Evolutionary conservation across 306 rosid species (phyloP), one percentile per base, ranked within the genome.

Genomic region (Notholithocarpus densiflorus): DNA sequence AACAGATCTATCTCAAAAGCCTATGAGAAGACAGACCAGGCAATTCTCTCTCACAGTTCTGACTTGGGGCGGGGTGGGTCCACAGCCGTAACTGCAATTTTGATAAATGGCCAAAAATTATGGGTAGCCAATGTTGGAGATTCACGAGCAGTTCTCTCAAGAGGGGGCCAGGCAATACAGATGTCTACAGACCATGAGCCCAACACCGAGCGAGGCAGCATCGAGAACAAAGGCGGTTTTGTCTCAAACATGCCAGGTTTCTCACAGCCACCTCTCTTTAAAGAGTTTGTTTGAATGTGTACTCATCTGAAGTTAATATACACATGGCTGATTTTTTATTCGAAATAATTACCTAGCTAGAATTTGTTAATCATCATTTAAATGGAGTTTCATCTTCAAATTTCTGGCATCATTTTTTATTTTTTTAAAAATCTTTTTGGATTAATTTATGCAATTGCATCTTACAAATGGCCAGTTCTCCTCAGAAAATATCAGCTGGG

Each of bases 231-330:
- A 84, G 98, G 98, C 75, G 98, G 98, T 80, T 94, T 94, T 80
- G 97, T 94, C 85, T 94, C 98, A 68, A 94, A 94, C 88, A 84
- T 94, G 88, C 98, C 98, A 89, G 97, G 98, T 92, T 83, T 65
- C 64, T 68, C 21, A 65, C 48, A 66, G 68, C 64, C 77, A 75
- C 57, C 64, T 11, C 20, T 77, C 34, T 57, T 79, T 71, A 68
- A 6, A 69, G 13, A 66, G 7, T 76, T 61, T 72, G 34, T 31
- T 13, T 81, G 29, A 45, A 23, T n/a, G 43, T 64, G 34, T 15
- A 65, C 65, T 57, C 56, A 14, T 29, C 15, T 61, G 51, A 71
- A 61, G 56, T 73, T 72, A 19, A 26, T 48, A 52, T 72, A 52
- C 74, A 18, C 23, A 72, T 48, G 3, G n/a, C 34, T 54, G 43